phyloP scores from a whole-genome alignment of 148 eudicot species.

The Simmondsia chinensis region DNA sequence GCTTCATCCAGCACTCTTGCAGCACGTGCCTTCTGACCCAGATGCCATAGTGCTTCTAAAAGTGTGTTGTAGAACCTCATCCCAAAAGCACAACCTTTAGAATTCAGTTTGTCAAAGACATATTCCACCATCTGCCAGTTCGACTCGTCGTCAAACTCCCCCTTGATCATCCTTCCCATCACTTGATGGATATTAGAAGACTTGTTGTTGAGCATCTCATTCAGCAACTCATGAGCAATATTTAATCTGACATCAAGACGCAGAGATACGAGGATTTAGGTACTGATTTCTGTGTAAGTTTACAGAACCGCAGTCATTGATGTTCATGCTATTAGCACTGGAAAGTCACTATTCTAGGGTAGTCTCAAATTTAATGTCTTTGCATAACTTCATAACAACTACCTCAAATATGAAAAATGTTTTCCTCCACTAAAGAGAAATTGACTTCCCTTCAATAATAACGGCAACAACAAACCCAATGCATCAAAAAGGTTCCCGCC shows the following conservation, averaged over 20 bases:
- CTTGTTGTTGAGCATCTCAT: conserved; percentile 75
- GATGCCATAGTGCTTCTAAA: conserved; percentile 90
- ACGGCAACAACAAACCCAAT: no score
- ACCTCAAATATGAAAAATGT: no score
- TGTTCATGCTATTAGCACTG: no score
- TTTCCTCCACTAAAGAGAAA: no score
- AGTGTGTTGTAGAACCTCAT: conserved; percentile 84
- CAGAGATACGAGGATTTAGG: no score
- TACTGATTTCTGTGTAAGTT: no score
- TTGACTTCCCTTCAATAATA: no score
- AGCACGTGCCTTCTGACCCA: conserved; percentile 88
- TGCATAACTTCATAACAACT: no score
- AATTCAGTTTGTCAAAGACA: conserved; percentile 82
- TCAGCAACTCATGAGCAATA: conserved; percentile 54
- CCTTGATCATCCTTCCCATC: conserved; percentile 85
- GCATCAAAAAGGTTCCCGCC: no score
- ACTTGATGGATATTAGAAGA: conserved; percentile 84
- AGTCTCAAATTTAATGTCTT: no score
- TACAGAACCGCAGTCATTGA: no score
- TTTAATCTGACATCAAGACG: conserved; percentile 55
- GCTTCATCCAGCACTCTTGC: conserved; percentile 89
- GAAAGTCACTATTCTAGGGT: no score
- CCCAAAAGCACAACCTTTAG: conserved; percentile 87
- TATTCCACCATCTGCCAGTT: conserved; percentile 98
- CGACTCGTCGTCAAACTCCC: conserved; percentile 75